Percentiles rank a stretch among this genome's conserved stretches.
These are phyloP conservation scores for Suillus subalutaceus DNA, from an alignment of 768 basidiomycete species.

Conservation along the genomic window DNA sequence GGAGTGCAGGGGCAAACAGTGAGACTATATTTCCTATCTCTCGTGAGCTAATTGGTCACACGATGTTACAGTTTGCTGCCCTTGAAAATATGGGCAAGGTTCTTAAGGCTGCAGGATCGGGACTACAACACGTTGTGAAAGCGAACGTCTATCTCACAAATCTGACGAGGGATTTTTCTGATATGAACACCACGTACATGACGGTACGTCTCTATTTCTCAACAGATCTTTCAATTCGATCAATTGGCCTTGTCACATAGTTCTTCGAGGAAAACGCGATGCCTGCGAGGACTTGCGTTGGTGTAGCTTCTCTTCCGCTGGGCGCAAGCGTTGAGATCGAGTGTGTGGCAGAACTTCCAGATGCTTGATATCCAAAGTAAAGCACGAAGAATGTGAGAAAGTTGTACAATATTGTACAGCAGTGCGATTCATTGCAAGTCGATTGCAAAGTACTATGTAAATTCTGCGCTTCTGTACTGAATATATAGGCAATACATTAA, in stretches of 20 bases:
- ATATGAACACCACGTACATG: slow-evolving; percentile 43
- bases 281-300: slow-evolving; percentile 63
- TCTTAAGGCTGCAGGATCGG: slow-evolving; percentile 41
- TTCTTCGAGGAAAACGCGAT: slow-evolving; percentile 48
- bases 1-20: slow-evolving; percentile 43
- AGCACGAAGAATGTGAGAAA: neutral
- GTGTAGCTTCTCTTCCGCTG: slow-evolving; percentile 54
- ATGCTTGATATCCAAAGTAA: neutral
- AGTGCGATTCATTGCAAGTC: neutral
- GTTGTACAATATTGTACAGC: neutral
- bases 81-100: slow-evolving; percentile 42
- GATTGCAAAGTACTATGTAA: slow-evolving; percentile 1
- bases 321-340: slow-evolving; percentile 64
- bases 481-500: slow-evolving; percentile 8
- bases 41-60: slow-evolving; percentile 1
- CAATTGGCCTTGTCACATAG: slow-evolving; percentile 29
- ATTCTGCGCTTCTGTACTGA: neutral
- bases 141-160: slow-evolving; percentile 43
- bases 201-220: slow-evolving; percentile 26
- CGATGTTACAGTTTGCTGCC: slow-evolving; percentile 33
- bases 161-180: slow-evolving; percentile 38
- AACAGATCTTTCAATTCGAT: neutral
- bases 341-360: slow-evolving; percentile 49
- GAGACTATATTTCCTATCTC: slow-evolving; percentile 13
- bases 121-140: slow-evolving; percentile 42